phyloP scores from a whole-genome alignment of 1,284 basidiomycete species.

The Moesziomyces aphidis region DNA sequence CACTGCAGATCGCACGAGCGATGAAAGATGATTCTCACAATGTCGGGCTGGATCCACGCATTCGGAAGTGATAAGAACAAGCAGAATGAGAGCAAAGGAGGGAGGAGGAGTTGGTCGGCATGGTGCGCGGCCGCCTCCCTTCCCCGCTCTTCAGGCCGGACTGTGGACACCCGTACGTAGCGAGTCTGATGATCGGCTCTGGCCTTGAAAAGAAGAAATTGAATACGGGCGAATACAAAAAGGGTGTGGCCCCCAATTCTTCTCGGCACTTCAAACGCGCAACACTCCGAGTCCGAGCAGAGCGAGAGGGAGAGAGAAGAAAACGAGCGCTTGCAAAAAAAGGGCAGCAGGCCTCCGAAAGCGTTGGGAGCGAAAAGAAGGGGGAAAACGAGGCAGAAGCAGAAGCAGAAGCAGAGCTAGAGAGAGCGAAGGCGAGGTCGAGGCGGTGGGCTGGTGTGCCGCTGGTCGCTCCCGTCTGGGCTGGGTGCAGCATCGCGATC shows the following conservation, averaged over 20 bases:
- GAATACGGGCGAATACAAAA: background rate
- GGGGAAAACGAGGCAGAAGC: background rate
- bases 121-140: background rate
- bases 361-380: background rate
- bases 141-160: background rate
- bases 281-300: too few species aligned
- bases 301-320: slow-evolving; percentile 3
- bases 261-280: too few species aligned
- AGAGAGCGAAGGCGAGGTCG: background rate
- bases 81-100: background rate
- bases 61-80: background rate
- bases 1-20: background rate
- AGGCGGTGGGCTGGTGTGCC: background rate
- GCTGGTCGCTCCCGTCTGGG: background rate
- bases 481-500: background rate
- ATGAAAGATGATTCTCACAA: background rate
- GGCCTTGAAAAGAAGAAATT: background rate
- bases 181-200: background rate
- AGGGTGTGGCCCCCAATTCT: too few species aligned
- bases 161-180: background rate
- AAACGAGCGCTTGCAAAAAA: background rate
- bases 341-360: background rate
- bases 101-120: background rate
- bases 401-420: background rate
- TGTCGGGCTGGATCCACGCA: slow-evolving; percentile 1